Evolutionary conservation across 225 moss, liverwort and hornwort species (phyloP), one percentile per base, ranked within the genome.

Genomic region (Neckera pumila): DNA sequence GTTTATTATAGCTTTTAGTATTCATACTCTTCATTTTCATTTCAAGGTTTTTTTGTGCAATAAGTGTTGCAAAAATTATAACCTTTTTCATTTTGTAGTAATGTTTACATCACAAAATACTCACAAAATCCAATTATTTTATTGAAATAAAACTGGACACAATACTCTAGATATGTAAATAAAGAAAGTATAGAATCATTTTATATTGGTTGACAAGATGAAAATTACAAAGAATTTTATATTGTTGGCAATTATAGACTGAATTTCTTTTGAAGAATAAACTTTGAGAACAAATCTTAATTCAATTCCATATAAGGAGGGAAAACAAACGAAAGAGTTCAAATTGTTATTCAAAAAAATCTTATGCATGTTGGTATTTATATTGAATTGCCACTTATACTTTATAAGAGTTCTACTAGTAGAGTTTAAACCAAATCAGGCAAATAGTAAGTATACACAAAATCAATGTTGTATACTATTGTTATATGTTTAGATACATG

Each of bases 11-110:
- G 12, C 0, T 12, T 67, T 21, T 12, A 21, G 7, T 67, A 6
- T 21, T 67, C 2, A 12, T 12, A 21, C 4, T n/a, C 21, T 12
- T 67, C 12, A 6, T n/a, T 66, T 66, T 12, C 6, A 36, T 66
- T 66, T n/a, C 36, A 66, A 36, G 36, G 11, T n/a, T 20, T 66
- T 21, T 36, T 0, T 3, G 1, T 36, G 12, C 0, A 1, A 6
- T 20, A 22, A 23, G 7, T 38, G 22, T n/a, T 67, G 12, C n/a
- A n/a, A 69, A 65, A 69, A 0, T 13, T 38, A 23, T 69, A 69
- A 67, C 12, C 69, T 7, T 12, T 30, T 38, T 38, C 5, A 13
- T 23, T 38, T 23, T 69, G 7, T 2, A 38, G 23, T 23, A 40
- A 23, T 23, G 4, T 14, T 40, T 40, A 4, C 23, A 70, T 40